Evolutionary conservation across 345 rosid genomes (phyloP), one percentile per base, ranked within the genome.

Genomic region (Eutrema heterophyllum): DNA sequence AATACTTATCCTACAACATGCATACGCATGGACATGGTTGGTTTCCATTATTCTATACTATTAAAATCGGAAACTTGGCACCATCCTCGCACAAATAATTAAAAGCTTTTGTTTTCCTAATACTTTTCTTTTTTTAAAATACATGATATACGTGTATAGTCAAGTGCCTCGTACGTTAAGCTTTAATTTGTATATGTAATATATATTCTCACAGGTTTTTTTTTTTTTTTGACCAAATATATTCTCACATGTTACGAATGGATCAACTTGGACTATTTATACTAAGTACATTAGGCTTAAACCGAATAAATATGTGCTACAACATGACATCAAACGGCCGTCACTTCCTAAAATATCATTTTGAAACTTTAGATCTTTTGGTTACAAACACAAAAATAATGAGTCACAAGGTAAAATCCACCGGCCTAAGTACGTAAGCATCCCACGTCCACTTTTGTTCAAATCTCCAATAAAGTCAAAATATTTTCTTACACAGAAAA

Each of bases 401-500:
- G 26, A 58, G 54, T 58, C 62, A 50, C 46, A 21, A 16, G 24
- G 50, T 51, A 67, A 74, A 51, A 60, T 35, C 63, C 74, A 75
- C 79, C 79, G 79, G 49, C 79, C 74, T 68, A 60, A 21, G 24
- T 33, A 41, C 56, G 51, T 75, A 68, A 67, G 73, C 79, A 75
- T 75, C 56, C 64, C 69, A 75, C 69, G 69, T 51, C 79, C 56
- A 58, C 24, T 46, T 13, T 55, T 65, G 44, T 48, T 6, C 56
- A 18, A 15, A n/a, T 33, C 56, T 35, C 44, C 44, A 55, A 15
- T 29, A 41, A n/a, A 43, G 18, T 33, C 21, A 29, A 66, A 16
- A 1, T 3, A 4, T 36, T 39, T 67, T 39, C 38, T 38, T 52
- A 24, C 48, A 21, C 48, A 8, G 24, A 39, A 54, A n/a, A 15